Conservation (phyloP, 345 rosid genomes). For the Nasturtium officinale region DNA sequence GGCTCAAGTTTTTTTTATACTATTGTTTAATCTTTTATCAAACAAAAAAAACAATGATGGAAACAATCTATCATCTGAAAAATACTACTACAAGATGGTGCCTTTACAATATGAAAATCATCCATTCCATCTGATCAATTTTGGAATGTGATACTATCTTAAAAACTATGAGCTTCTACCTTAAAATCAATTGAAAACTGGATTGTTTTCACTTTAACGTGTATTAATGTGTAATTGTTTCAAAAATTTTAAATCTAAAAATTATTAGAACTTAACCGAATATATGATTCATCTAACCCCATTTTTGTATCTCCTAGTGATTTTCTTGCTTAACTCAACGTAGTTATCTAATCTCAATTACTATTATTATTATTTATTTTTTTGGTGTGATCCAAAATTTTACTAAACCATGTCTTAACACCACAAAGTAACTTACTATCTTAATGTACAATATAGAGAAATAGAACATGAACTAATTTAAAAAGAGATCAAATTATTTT, state of each 20-base stretch:
- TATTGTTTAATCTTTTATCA: no score
- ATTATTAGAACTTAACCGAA: not conserved
- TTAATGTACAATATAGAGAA: not conserved
- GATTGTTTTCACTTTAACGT: not conserved
- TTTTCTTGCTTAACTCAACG: not conserved
- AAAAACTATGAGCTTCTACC: no score
- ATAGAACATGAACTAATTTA: not conserved
- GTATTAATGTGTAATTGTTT: no score
- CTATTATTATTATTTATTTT: no score
- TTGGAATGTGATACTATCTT: not conserved
- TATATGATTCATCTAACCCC: not conserved
- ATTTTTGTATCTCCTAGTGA: not conserved
- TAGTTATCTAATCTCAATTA: not conserved
- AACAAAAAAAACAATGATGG: no score
- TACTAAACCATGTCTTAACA: not conserved
- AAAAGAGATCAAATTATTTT: no score
- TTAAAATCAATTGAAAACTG: no score
- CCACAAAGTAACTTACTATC: not conserved
- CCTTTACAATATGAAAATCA: no score
- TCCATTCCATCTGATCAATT: no score
- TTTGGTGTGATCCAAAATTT: not conserved
- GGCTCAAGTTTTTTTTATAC: no score
- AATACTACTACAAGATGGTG: no score
- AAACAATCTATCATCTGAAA: no score
- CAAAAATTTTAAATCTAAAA: not conserved